These are phyloP conservation scores for Typha latifolia DNA, from an alignment of 176 grass and related monocot species.

Conservation along the genomic window DNA sequence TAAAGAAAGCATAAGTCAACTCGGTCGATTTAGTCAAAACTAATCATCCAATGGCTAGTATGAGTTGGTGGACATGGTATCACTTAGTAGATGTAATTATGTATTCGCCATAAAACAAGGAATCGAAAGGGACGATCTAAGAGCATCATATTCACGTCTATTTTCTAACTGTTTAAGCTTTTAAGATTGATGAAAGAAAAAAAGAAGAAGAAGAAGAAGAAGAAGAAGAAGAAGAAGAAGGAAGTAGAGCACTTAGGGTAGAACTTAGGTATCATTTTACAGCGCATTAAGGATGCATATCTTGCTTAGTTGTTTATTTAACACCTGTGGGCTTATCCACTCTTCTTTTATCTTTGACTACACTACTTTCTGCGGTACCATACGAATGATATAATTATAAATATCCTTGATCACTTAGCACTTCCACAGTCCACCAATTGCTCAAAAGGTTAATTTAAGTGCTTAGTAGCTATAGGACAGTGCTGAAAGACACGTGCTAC, in stretches of 20 bases:
- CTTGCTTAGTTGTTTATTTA: neutral
- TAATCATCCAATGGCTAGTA: neutral
- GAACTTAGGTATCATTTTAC: neutral
- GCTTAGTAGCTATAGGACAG: neutral
- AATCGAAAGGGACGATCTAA: no score
- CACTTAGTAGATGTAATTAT: neutral
- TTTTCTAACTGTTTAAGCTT: no score
- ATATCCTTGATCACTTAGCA: neutral
- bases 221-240: no score
- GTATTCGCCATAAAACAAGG: neutral
- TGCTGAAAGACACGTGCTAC: neutral
- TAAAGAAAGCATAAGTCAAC: neutral
- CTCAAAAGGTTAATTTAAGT: neutral
- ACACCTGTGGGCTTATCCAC: conserved; percentile 7
- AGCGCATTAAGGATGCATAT: neutral
- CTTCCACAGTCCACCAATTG: neutral
- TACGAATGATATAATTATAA: neutral
- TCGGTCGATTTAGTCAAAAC: neutral
- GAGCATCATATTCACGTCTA: no score
- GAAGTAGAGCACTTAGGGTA: neutral
- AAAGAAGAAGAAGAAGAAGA: no score
- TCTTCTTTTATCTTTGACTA: neutral
- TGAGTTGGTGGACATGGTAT: neutral
- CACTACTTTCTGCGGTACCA: neutral
- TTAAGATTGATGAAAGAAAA: no score